These are phyloP conservation scores for Dichomitus squalens DNA, from an alignment of 1,284 basidiomycete genomes.

Conservation along the genomic window DNA sequence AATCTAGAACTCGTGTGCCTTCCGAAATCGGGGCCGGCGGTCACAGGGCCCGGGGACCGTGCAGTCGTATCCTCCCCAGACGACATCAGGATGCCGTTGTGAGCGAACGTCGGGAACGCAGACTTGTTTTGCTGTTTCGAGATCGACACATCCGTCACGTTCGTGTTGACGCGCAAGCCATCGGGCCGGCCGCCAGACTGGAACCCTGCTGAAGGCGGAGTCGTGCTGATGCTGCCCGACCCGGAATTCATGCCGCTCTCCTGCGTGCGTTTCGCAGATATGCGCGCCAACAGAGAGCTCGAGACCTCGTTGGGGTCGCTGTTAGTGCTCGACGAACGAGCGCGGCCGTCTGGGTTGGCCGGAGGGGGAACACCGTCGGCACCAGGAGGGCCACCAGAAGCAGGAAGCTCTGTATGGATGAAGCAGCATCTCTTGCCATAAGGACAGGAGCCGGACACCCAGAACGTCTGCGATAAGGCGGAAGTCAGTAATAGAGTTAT, in stretches of 20 bases:
- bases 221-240: slow-evolving; percentile 46
- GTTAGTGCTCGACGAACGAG: slow-evolving; percentile 69
- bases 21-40: slow-evolving; percentile 80
- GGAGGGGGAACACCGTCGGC: slow-evolving; percentile 53
- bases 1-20: slow-evolving; percentile 66
- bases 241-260: slow-evolving; percentile 43
- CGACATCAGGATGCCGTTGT: slow-evolving; percentile 71
- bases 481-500: slow-evolving; percentile 17
- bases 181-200: slow-evolving; percentile 54
- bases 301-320: slow-evolving; percentile 76
- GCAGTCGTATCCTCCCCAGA: slow-evolving; percentile 57
- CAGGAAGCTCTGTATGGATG: slow-evolving; percentile 83
- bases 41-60: slow-evolving; percentile 77
- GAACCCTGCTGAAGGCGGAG: slow-evolving; percentile 42
- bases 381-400: slow-evolving; percentile 53
- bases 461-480: slow-evolving; percentile 66
- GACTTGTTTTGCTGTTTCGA: slow-evolving; percentile 74
- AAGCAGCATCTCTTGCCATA: slow-evolving; percentile 91
- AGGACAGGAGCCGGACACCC: slow-evolving; percentile 88
- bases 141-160: slow-evolving; percentile 59
- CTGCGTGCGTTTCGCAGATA: slow-evolving; percentile 65
- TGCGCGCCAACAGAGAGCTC: slow-evolving; percentile 69
- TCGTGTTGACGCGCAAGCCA: slow-evolving; percentile 71
- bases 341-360: slow-evolving; percentile 55
- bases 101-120: slow-evolving; percentile 75